These are phyloP conservation scores for Capsicum rhomboideum DNA, from an alignment of 257 asterid species.

Conservation along the genomic window DNA sequence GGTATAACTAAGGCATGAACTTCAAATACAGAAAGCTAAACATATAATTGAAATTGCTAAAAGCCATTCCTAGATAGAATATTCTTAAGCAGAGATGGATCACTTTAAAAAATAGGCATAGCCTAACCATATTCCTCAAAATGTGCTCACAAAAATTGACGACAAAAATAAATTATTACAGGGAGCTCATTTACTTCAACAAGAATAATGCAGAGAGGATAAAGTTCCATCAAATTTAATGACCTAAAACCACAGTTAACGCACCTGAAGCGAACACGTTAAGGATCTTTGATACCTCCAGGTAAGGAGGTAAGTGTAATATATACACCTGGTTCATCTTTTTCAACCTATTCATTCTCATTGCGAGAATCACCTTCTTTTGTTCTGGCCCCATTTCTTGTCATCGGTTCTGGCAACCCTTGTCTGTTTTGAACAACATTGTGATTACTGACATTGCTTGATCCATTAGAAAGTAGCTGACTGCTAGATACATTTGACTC, in stretches of 20 bases:
- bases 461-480: slow-evolving; percentile 44
- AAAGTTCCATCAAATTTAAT: not conserved
- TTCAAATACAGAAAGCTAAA: too few relatives aligned
- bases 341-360: slow-evolving; percentile 95
- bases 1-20: too few relatives aligned
- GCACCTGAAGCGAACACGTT: slow-evolving; percentile 99
- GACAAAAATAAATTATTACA: not conserved
- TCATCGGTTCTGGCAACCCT: slow-evolving; percentile 36
- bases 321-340: slow-evolving; percentile 96
- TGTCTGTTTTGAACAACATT: slow-evolving; percentile 45
- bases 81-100: not conserved
- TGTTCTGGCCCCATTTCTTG: slow-evolving; percentile 56
- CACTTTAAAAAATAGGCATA: not conserved
- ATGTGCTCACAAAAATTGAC: not conserved
- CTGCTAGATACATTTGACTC: slow-evolving; percentile 50
- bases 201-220: not conserved
- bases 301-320: slow-evolving; percentile 90
- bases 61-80: not conserved
- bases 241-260: slow-evolving; percentile 4
- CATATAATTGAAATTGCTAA: not conserved
- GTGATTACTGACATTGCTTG: slow-evolving; percentile 42
- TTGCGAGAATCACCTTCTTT: slow-evolving; percentile 64
- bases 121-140: not conserved
- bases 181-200: not conserved
- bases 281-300: slow-evolving; percentile 83